Base-by-base conservation (phyloP, 1,284 basidiomycete genomes). In the Xerocomus amazonicus region DNA sequence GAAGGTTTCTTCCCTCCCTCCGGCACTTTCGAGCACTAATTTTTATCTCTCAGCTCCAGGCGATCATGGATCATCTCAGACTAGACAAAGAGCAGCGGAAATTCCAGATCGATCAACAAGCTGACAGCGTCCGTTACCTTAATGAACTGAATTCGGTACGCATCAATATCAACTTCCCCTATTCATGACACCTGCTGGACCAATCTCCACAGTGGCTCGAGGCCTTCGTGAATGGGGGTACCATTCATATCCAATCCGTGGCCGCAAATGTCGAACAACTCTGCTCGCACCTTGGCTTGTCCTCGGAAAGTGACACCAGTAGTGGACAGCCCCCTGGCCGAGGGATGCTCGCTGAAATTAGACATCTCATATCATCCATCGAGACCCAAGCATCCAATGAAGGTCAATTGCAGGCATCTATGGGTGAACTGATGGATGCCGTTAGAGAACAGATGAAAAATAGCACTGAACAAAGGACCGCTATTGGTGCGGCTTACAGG, bases 221-320 rank as follows among this genome's bases (percentile, higher is more conserved):
- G 57, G 73, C 82, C 3, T 91, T 92, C 62, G 87, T 91, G 35
- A 80, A 80, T 40, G 83, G 84, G 47, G 83, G 84, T 8, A 83
- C 84, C 0, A 75, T 76, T 14, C 85, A 91, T 54, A 82, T 90
- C 27, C 79, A 85, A 59, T 69, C 69, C 27, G 74, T 91, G 32
- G 77, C 80, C 8, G 70, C 71, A 17, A 78, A 78, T 39, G 71
- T 92, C 1, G 79, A 86, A 37, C 74, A 77, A 23, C 71, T 92
- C 17, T 80, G 79, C 55, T 68, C 73, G 48, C 74, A 79, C 10
- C 66, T 87, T 6, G 62, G 66, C 8, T 16, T 65, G 33, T 32
- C 49, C 32, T 36, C 45, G 6, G 53, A 65, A 35, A 45, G 9
- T 31, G 63, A 54, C 12, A 6, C 38, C 3, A 42, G 33, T 10